Base-by-base conservation (phyloP, 2,329 filamentous ascomycete genomes). In the Grosmannia serpens region DNA sequence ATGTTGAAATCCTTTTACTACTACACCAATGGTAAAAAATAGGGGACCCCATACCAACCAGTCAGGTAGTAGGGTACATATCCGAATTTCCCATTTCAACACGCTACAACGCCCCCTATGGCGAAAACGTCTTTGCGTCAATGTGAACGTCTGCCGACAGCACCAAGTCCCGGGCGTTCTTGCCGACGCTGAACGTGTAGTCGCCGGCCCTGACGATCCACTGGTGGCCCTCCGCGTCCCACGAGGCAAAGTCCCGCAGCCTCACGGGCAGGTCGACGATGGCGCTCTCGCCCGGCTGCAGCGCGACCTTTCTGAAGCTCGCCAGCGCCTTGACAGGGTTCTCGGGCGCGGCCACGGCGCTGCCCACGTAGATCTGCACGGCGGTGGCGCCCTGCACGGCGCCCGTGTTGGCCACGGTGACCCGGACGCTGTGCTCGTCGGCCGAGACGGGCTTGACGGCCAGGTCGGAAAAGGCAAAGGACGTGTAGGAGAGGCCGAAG, bases 401-500 rank as follows among this genome's bases (percentile, higher is more conserved):
- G n/a, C 54, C 44, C 9, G 41, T 38, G 54, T 56, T 50, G 29
- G 44, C 5, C 38, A 56, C 24, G 1, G 53, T 44, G 38, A 31
- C 17, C n/a, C 4, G 20, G 26, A 47, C 53, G 17, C 15, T 47
- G 53, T 29, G 13, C 22, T 20, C 24, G 24, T 29, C 38, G 38
- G 53, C 22, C 13, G 24, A 26, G 26, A 10, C 17, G 11, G 24
- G 9, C 71, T 70, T 22, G 69, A 65, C 53, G 11, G 59, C 56
- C 53, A 58, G 58, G 13, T 17, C 22, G 35, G 20, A n/a, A 13
- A 38, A 58, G 13, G 20, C n/a, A 69, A 92, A 92, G 0, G 74
- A 82, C 0, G 88, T 91, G 71, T 91, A 92, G 15, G 86, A 88
- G 1, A 94, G 75, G 1, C 89, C 89, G 67, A 90, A 84, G 15